A percentile compares a stretch with the other conserved stretches of the same genome.
Conservation (phyloP, 2,329 filamentous ascomycete genomes). For the Lithohypha guttulata region DNA sequence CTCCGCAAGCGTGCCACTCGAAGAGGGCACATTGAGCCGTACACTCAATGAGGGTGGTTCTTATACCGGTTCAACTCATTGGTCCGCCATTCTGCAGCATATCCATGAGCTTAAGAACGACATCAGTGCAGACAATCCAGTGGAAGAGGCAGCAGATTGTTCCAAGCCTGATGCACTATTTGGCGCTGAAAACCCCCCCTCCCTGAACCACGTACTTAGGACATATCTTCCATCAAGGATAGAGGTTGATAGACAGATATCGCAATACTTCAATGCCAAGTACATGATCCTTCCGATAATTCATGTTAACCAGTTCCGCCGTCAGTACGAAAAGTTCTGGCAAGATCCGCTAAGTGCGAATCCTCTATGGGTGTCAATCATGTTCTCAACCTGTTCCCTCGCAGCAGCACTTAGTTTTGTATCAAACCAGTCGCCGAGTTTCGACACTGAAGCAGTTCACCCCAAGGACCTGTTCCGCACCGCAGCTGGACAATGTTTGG, state of each 20-base stretch:
- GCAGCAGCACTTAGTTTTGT: constrained; percentile 14
- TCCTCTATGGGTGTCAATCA: constrained; percentile 42
- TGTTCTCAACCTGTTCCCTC: constrained; percentile 40
- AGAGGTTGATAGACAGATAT: constrained; percentile 17
- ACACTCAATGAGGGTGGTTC: not conserved
- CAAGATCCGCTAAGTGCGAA: constrained; percentile 36
- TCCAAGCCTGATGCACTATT: constrained; percentile 13
- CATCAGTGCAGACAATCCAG: constrained; percentile 9
- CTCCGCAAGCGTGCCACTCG: too few relatives aligned
- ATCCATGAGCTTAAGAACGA: constrained; percentile 20
- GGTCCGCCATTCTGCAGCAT: constrained; percentile 32
- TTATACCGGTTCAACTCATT: constrained; percentile 34
- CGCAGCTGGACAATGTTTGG: constrained; percentile 41
- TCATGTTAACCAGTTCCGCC: constrained; percentile 15
- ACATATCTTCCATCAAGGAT: constrained; percentile 15
- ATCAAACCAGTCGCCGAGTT: constrained; percentile 16
- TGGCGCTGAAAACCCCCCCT: constrained; percentile 8
- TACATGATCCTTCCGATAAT: constrained; percentile 18
- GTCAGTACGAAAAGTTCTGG: constrained; percentile 45
- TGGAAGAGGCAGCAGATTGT: constrained; percentile 13
- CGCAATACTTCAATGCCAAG: constrained; percentile 19
- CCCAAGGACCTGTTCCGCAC: constrained; percentile 26
- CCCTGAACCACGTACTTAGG: constrained; percentile 17
- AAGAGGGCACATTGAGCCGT: not conserved
- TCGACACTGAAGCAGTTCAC: constrained; percentile 40